A percentile compares a stretch with the other conserved stretches of the same genome.
Conservation (phyloP, 164 flowering plant species). For the Vitis amurensis region DNA sequence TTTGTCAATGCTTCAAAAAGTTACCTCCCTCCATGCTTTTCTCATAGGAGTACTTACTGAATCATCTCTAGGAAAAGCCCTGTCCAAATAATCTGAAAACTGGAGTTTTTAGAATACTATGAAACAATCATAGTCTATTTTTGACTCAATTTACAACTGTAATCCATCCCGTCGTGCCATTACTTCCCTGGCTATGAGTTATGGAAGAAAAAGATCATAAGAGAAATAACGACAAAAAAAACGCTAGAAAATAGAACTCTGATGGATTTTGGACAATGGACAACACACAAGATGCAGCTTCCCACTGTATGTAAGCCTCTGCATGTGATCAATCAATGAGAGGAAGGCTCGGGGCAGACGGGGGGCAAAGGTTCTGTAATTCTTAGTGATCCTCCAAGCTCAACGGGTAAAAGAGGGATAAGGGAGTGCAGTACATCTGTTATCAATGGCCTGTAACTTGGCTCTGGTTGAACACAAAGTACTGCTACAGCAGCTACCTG, state of each 20-base stretch:
- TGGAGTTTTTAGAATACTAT: background rate
- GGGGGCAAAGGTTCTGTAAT: conserved; percentile 18
- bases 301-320: no score
- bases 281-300: no score
- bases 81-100: background rate
- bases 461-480: conserved; percentile 60
- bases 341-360: background rate
- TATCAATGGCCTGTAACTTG: conserved; percentile 65
- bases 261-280: background rate
- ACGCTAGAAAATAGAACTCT: background rate
- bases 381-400: conserved; percentile 61
- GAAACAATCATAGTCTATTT: background rate
- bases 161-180: no score
- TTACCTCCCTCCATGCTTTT: no score
- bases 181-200: no score
- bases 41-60: no score
- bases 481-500: conserved; percentile 73
- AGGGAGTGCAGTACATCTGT: conserved; percentile 66
- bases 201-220: background rate
- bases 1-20: no score
- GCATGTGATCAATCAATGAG: background rate
- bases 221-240: conserved; percentile 1
- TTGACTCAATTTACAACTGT: conserved; percentile 4
- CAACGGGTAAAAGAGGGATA: conserved; percentile 57
- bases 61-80: background rate